Conservation (phyloP, 1,284 basidiomycete species). For the Cryptococcus neoformans region DNA sequence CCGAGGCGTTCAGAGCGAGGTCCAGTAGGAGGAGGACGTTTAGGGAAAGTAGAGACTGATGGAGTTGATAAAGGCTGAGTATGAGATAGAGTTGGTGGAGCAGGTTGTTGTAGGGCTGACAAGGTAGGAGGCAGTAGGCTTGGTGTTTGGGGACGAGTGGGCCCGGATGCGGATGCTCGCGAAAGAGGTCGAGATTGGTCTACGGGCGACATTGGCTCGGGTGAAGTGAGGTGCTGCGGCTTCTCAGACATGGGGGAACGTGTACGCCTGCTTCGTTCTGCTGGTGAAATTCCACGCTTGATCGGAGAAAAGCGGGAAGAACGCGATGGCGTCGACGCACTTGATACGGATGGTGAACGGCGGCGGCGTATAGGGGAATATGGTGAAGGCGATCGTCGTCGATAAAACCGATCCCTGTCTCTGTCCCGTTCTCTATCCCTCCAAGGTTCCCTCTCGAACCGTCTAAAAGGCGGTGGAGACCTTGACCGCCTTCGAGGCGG, state of each 20-base stretch:
- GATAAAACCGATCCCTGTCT: conserved; percentile 3
- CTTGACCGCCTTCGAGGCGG: conserved; percentile 11
- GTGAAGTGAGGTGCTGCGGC: not conserved
- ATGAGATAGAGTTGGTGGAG: not conserved
- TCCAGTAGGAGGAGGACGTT: conserved; percentile 19
- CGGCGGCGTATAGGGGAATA: conserved; percentile 7
- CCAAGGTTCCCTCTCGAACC: conserved; percentile 14
- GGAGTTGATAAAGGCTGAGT: not conserved
- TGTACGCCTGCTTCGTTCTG: not conserved
- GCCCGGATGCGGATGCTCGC: not conserved
- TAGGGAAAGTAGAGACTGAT: not conserved
- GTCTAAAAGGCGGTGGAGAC: conserved; percentile 14
- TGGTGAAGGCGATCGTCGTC: conserved; percentile 14
- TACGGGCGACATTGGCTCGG: conserved; percentile 1
- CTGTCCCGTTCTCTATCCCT: conserved; percentile 19
- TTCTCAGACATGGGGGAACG: not conserved
- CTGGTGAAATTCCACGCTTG: conserved; percentile 4
- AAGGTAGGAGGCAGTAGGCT: not conserved
- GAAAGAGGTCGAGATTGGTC: conserved; percentile 2
- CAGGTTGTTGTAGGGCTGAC: not conserved
- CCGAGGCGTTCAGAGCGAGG: conserved; percentile 25
- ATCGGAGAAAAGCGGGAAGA: conserved; percentile 14
- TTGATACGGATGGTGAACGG: conserved; percentile 13
- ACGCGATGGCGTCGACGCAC: conserved; percentile 10
- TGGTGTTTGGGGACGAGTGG: not conserved